Conservation (phyloP, 1,284 basidiomycete genomes). For the Wallemia hederae region DNA sequence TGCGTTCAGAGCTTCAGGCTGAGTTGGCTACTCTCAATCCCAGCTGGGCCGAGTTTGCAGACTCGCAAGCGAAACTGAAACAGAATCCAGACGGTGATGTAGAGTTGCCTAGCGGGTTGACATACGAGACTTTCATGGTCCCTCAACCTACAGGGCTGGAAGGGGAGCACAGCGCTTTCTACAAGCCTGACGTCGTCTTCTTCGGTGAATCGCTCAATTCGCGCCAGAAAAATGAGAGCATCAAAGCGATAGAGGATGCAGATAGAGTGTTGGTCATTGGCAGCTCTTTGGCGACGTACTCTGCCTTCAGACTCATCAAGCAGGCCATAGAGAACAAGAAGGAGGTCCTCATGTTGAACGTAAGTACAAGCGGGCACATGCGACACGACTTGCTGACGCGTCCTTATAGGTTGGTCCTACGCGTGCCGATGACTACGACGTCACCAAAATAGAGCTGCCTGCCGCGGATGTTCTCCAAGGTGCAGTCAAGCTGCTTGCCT, state of each 20-base stretch:
- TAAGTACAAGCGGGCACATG: slow-evolving; percentile 11
- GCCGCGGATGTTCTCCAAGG: not conserved
- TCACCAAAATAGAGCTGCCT: not conserved
- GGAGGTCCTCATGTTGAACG: slow-evolving; percentile 46
- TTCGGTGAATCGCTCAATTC: slow-evolving; percentile 49
- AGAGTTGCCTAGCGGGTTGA: slow-evolving; percentile 10
- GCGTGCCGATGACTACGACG: not conserved
- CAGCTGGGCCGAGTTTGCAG: slow-evolving; percentile 37
- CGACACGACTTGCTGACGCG: not conserved
- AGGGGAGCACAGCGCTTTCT: not conserved
- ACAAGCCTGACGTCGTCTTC: slow-evolving; percentile 60
- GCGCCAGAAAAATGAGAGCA: slow-evolving; percentile 18
- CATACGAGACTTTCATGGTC: not conserved
- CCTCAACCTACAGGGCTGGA: not conserved
- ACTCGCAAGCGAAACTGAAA: slow-evolving; percentile 23
- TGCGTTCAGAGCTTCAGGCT: slow-evolving; percentile 47
- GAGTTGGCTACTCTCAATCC: slow-evolving; percentile 43
- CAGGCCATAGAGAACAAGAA: slow-evolving; percentile 43
- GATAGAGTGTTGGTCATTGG: slow-evolving; percentile 50
- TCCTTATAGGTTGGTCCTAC: not conserved
- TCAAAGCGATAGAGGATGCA: slow-evolving; percentile 27
- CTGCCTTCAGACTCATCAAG: slow-evolving; percentile 60
- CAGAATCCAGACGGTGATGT: slow-evolving; percentile 85
- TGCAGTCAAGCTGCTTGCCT: not conserved
- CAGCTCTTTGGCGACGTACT: slow-evolving; percentile 70